phyloP scores from a whole-genome alignment of 495 filamentous ascomycete genomes.

The Podospora bellae-mahoneyi region DNA sequence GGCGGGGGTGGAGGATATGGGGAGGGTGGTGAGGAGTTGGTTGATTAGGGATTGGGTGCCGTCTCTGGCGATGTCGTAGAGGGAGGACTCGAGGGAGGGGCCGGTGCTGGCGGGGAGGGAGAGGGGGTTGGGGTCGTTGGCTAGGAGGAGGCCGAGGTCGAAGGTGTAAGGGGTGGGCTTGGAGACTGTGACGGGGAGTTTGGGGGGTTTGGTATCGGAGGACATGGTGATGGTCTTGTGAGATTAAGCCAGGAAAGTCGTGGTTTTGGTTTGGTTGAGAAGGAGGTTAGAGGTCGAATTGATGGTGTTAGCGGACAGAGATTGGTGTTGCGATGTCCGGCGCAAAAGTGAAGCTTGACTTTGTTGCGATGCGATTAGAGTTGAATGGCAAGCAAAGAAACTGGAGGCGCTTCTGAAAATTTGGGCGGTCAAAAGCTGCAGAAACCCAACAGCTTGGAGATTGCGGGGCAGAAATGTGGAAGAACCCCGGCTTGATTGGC shows the following conservation, averaged over 20 bases:
- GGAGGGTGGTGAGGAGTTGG: conserved; percentile 73
- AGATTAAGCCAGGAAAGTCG: not conserved
- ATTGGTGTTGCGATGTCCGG: conserved; percentile 4
- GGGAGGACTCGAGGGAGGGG: conserved; percentile 51
- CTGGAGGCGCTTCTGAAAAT: conserved; percentile 24
- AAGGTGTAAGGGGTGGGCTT: conserved; percentile 89
- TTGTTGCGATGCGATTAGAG: not conserved
- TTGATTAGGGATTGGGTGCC: conserved; percentile 83
- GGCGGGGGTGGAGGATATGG: conserved; percentile 60
- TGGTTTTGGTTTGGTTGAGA: not conserved
- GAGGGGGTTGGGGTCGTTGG: conserved; percentile 78
- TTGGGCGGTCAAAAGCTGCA: conserved; percentile 32
- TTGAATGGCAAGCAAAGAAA: conserved; percentile 11
- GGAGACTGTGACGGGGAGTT: conserved; percentile 60
- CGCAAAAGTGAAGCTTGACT: not conserved
- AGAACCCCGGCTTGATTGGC: conserved; percentile 16
- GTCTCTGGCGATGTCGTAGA: conserved; percentile 72
- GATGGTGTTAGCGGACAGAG: not conserved
- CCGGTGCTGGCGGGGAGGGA: conserved; percentile 46
- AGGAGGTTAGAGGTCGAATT: not conserved
- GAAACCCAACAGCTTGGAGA: conserved; percentile 12
- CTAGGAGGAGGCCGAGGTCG: conserved; percentile 82
- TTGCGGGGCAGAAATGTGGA: conserved; percentile 8
- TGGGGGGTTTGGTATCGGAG: conserved; percentile 29
- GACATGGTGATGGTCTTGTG: conserved; percentile 32